Percentiles rank a stretch among this genome's conserved stretches.
phyloP scores from a whole-genome alignment of 139 green algal genomes.

The Coelastrella sp. region DNA sequence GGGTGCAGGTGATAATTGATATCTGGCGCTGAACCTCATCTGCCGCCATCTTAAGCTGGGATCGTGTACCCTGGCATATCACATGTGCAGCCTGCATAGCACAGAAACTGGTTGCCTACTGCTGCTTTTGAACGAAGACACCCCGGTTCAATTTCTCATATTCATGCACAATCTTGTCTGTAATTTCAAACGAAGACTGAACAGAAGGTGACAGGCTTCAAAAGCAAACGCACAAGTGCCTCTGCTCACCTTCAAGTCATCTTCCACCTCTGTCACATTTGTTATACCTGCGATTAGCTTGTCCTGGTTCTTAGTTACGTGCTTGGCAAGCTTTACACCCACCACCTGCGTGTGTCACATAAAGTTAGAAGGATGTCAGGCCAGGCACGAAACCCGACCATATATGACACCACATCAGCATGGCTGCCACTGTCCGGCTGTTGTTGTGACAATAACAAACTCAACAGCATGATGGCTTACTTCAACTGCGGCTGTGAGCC shows the following conservation, averaged over 20 bases:
- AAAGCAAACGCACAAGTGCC: not conserved
- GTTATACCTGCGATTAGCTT: conserved; percentile 63
- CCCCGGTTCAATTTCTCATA: too few species aligned
- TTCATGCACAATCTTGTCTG: too few species aligned
- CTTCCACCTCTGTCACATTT: conserved; percentile 54
- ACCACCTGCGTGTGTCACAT: conserved; percentile 67
- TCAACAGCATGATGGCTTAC: conserved; percentile 41
- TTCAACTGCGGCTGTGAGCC: conserved; percentile 63
- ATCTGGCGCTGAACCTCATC: conserved; percentile 66
- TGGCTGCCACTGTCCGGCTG: too few species aligned
- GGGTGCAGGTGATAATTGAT: conserved; percentile 56
- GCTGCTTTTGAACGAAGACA: too few species aligned
- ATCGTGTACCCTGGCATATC: conserved; percentile 47
- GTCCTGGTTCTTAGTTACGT: conserved; percentile 70
- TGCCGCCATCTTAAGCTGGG: conserved; percentile 51
- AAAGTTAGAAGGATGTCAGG: too few species aligned
- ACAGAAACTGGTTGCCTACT: not conserved
- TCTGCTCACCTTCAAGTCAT: conserved; percentile 53
- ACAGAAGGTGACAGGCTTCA: too few species aligned
- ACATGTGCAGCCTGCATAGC: conserved; percentile 49
- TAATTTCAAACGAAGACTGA: too few species aligned
- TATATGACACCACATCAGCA: too few species aligned
- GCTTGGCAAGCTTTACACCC: conserved; percentile 58
- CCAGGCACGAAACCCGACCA: too few species aligned
- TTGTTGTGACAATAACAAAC: too few species aligned